phyloP scores from a whole-genome alignment of 306 rosid genomes.

The Dalbergia cochinchinensis region DNA sequence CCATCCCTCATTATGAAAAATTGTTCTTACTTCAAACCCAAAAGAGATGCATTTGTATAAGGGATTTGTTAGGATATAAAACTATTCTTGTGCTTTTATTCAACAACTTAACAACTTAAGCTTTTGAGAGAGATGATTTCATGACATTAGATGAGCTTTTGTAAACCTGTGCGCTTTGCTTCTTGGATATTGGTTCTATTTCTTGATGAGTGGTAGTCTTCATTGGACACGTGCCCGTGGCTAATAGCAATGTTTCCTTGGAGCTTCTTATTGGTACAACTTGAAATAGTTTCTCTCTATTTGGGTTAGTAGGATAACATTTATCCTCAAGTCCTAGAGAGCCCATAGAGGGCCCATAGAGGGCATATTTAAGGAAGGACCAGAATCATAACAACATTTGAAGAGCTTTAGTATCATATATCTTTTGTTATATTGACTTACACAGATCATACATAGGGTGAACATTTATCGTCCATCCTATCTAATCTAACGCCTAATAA shows the following conservation, averaged over 20 bases:
- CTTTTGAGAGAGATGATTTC: not conserved
- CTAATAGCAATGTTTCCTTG: not conserved
- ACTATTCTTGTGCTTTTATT: no score
- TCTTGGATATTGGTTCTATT: not conserved
- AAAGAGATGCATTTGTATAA: no score
- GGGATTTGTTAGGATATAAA: no score
- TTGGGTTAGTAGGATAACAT: not conserved
- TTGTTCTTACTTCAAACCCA: no score
- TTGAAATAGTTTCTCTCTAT: not conserved
- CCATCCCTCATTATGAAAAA: no score
- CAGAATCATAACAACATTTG: not conserved
- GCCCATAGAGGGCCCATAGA: not conserved
- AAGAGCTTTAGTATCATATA: not conserved
- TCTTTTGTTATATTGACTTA: not conserved
- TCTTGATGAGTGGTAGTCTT: constrained; percentile 11
- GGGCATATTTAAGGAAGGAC: not conserved
- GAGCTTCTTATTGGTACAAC: not conserved
- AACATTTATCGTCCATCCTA: not conserved
- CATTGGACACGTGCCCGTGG: not conserved
- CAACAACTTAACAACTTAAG: no score
- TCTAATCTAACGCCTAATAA: not conserved
- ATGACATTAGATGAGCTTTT: not conserved
- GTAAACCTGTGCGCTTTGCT: not conserved
- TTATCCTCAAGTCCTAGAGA: not conserved
- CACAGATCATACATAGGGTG: not conserved